Base-by-base conservation (phyloP, 2,329 filamentous ascomycete species). In the Daldinia eschscholtzii region DNA sequence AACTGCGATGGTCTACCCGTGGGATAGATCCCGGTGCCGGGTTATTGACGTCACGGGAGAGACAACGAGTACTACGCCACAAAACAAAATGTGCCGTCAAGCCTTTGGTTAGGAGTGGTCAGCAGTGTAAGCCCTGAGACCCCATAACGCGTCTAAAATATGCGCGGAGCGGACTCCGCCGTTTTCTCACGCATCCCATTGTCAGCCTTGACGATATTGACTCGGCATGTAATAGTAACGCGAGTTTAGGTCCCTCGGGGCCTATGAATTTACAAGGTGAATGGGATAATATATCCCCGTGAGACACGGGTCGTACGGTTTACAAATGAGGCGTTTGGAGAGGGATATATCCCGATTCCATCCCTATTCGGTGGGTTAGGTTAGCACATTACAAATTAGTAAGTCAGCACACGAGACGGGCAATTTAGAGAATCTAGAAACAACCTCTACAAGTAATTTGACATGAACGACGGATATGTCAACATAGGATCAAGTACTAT, bases 21-120 rank as follows among this genome's bases (percentile, higher is more conserved):
- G 7, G 13, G 23, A 41, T 12, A 57, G 35, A 57, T 18, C 39
- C n/a, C 18, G 20, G 12, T 13, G 20, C n/a, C 15, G 26, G 37
- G 37, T 5, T 39, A 57, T 57, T 57, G 55, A 61, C 35, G 48
- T 65, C 58, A 57, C 37, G 37, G 55, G 30, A 57, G 35, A 57
- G 42, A 55, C 30, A 35, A 55, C 2, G 18, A 55, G 50, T 44
- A 37, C 20, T 53, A 62, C 64, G 26, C 30, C 52, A 46, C 18
- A 28, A 23, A 23, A 23, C 20, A 23, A 23, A 13, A 42, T 6
- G 7, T 6, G 2, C n/a, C 6, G 20, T 26, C 30, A 20, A 1
- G 33, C 7, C 30, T 35, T 10, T 35, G 33, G 10, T 10, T 35
- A 35, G 20, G 2, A 23, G 20, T 23, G 20, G 20, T 23, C 20